Percentiles rank a stretch among this genome's conserved stretches.
Conservation (phyloP, 768 basidiomycete genomes). For the Auricularia cornea region DNA sequence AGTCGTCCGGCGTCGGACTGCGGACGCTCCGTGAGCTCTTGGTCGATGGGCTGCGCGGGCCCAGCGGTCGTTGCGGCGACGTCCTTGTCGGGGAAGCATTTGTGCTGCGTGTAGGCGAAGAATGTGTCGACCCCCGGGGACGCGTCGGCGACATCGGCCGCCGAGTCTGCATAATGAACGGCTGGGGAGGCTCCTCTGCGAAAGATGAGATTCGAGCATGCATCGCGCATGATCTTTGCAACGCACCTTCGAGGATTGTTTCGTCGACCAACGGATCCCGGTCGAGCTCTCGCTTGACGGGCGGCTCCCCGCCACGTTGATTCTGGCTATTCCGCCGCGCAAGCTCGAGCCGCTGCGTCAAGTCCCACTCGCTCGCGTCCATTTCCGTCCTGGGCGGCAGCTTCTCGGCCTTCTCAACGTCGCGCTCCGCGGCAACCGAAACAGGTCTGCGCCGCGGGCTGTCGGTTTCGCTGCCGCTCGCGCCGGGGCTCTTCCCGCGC, state of each 20-base stretch:
- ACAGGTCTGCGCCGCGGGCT: slow-evolving; percentile 19
- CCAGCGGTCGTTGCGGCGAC: neutral
- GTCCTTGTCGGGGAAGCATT: too few relatives aligned
- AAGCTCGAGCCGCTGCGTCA: slow-evolving; percentile 69
- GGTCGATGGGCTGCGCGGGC: neutral
- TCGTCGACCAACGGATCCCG: slow-evolving; percentile 33
- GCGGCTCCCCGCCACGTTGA: slow-evolving; percentile 45
- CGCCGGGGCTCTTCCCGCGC: slow-evolving; percentile 26
- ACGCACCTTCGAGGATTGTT: slow-evolving; percentile 72
- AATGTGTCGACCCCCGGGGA: slow-evolving; percentile 2
- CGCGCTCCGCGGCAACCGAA: slow-evolving; percentile 14
- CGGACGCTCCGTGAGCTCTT: slow-evolving; percentile 39
- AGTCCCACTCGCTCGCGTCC: slow-evolving; percentile 67
- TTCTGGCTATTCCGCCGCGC: slow-evolving; percentile 79
- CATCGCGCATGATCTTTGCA: too few relatives aligned
- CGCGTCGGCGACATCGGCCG: neutral
- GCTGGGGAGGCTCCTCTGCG: slow-evolving; percentile 52
- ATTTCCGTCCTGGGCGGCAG: slow-evolving; percentile 30
- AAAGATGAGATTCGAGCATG: slow-evolving; percentile 3
- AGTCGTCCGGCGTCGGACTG: slow-evolving; percentile 51
- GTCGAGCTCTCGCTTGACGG: slow-evolving; percentile 10
- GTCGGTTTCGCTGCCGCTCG: slow-evolving; percentile 21
- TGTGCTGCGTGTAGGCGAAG: slow-evolving; percentile 22
- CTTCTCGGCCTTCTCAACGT: slow-evolving; percentile 38
- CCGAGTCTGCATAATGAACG: slow-evolving; percentile 17